Evolutionary conservation across 306 rosid species (phyloP), one percentile per base, ranked within the genome.

Genomic region (Hylodesmum podocarpum): DNA sequence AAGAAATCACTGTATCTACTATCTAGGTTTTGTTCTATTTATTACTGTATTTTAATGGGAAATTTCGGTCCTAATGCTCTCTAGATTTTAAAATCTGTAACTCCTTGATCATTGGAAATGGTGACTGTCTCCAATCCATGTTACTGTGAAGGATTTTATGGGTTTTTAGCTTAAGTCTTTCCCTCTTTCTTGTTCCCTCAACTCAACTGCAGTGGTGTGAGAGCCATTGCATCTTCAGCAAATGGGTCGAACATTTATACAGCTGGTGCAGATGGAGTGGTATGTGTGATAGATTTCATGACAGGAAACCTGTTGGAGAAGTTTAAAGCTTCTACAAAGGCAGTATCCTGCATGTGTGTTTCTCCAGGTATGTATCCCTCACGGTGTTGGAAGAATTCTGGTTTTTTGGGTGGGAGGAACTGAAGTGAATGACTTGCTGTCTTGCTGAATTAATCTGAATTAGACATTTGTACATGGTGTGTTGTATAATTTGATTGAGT

Each of bases 241-340:
- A 79, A 82, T 18, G 90, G 72, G 37, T 87, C 92, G 1, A 73
- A 73, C 57, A 61, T 89, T 68, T 92, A 88, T 77, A 86, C 97
- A 2, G 93, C 93, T 1, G 99, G 97, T 78, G 87, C 84, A 12
- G 97, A 92, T 87, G 99, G 99, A 72, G 89, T 89, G 92, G 54
- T 90, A 63, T 92, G 96, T 25, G 69, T 54, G 79, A 88, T 90
- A 72, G 93, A 95, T 77, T 82, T 86, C 10, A 28, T 73, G 80
- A 77, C 96, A 7, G 98, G 98, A 85, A 92, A 88, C 72, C 53
- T 94, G 81, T 70, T 79, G 87, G 86, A 84, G 81, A 95, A 87
- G 84, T 89, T 95, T 82, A 88, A 88, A 84, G 96, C 94, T 78
- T 95, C 96, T 44, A 64, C 97, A 12, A 92, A 92, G 87, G 92